Conservation (phyloP, 2,329 filamentous ascomycete species). For the Thermoascus crustaceus region DNA sequence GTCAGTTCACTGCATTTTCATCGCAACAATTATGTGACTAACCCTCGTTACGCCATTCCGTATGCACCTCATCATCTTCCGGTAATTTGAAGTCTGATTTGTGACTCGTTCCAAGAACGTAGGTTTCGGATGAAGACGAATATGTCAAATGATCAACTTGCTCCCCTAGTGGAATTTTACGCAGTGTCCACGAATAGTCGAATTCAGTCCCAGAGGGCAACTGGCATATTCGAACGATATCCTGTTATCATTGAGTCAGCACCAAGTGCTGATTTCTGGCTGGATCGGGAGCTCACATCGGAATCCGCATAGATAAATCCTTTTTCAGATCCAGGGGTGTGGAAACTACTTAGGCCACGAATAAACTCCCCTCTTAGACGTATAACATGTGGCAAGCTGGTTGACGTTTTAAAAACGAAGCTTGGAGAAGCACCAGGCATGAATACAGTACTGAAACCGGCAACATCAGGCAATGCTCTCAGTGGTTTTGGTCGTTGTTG, state of each 20-base stretch:
- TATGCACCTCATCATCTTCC: slow-evolving; percentile 75
- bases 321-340: slow-evolving; percentile 66
- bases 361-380: slow-evolving; percentile 61
- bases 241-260: slow-evolving; percentile 32
- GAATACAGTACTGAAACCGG: slow-evolving; percentile 73
- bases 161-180: slow-evolving; percentile 60
- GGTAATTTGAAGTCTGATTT: slow-evolving; percentile 70
- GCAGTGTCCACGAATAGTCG: slow-evolving; percentile 67
- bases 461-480: slow-evolving; percentile 44
- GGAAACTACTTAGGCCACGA: slow-evolving; percentile 64
- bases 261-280: not conserved
- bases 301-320: slow-evolving; percentile 78
- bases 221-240: slow-evolving; percentile 65
- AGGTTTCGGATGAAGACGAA: slow-evolving; percentile 65
- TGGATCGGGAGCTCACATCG: slow-evolving; percentile 27
- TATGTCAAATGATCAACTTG: slow-evolving; percentile 69
- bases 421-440: slow-evolving; percentile 70
- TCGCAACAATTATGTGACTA: slow-evolving; percentile 19
- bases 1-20: slow-evolving; percentile 7
- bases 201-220: slow-evolving; percentile 61
- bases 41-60: slow-evolving; percentile 69
- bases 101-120: slow-evolving; percentile 65
- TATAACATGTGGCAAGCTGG: slow-evolving; percentile 67
- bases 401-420: slow-evolving; percentile 75
- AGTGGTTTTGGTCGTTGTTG: slow-evolving; percentile 35